phyloP scores from a whole-genome alignment of 805 yeast genomes.

The Saturnispora halmiae region DNA sequence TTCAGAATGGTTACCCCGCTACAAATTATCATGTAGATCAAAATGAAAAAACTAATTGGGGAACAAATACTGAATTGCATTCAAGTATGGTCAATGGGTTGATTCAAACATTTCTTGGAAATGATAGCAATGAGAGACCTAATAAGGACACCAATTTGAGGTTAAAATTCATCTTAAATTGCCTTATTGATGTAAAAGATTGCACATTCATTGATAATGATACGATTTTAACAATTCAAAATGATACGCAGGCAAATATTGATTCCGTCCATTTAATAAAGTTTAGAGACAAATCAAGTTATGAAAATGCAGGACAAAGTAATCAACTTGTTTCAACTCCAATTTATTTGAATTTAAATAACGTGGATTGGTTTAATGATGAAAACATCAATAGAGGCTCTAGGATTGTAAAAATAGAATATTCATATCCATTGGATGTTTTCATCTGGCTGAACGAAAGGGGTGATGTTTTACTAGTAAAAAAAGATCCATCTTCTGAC shows the following conservation, averaged over 20 bases:
- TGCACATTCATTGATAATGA: constrained; percentile 21
- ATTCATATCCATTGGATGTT: constrained; percentile 20
- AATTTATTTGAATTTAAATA: constrained; percentile 22
- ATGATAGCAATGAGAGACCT: constrained; percentile 22
- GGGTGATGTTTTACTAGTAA: constrained; percentile 26
- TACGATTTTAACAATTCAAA: constrained; percentile 23
- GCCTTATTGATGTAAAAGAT: constrained; percentile 27
- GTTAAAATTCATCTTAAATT: constrained; percentile 28
- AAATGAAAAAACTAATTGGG: constrained; percentile 10
- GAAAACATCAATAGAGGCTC: constrained; percentile 11
- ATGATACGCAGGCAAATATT: constrained; percentile 17
- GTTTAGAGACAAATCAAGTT: constrained; percentile 1
- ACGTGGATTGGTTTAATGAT: constrained; percentile 27
- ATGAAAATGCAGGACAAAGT: constrained; percentile 15
- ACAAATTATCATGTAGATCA: constrained; percentile 10
- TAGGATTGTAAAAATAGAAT: constrained; percentile 15
- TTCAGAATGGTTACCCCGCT: constrained; percentile 27
- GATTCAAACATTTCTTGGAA: constrained; percentile 23
- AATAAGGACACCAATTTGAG: constrained; percentile 27
- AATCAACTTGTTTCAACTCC: constrained; percentile 18
- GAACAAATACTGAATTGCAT: constrained; percentile 9
- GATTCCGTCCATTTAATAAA: constrained; percentile 28
- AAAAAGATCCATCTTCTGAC: constrained; percentile 2
- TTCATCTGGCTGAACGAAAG: constrained; percentile 26
- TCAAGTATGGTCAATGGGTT: constrained; percentile 10